Evolutionary conservation across 2,329 filamentous ascomycete genomes (phyloP), one percentile per base, ranked within the genome.

Genomic region (Hymenoscyphus scutula): DNA sequence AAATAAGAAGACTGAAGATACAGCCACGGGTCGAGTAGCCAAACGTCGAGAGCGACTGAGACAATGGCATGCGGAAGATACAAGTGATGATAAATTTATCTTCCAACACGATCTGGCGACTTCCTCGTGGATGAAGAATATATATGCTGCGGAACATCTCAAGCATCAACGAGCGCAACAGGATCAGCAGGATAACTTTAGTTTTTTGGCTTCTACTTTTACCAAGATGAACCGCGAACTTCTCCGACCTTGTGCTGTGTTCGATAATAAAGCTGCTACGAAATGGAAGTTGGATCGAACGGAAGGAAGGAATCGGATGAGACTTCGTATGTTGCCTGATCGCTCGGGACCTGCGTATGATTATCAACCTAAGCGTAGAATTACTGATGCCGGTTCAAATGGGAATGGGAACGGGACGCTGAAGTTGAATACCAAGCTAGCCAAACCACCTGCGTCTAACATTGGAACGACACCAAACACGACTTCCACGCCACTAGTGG

Each of bases 241-340:
- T 61, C 84, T 84, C 66, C 86, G 92, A 23, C 91, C 92, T 1
- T 92, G 91, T 29, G 93, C 90, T 1, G 82, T 98, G 0, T 89
- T 97, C 64, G 87, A 89, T 58, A 84, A 89, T 41, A 79, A 83
- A 0, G 79, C 81, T 2, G 75, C 83, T 1, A 80, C 81, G 0
- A 96, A 90, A 74, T 99, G 94, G 94, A 92, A 94, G 70, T 84
- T 99, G 15, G 95, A 99, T 73, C 89, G 96, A 70, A 98, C 95
- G 0, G 95, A 99, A 78, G 94, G 95, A 11, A 88, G 93, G 11
- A 97, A 97, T 74, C 88, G 96, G 19, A 98, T 98, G 92, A 87
- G 96, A 17, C 82, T 97, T 70, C 87, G 95, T 30, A 84, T 97
- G 58, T 82, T 97, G 1, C 90, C 93, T 0, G 93, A 97, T 73